Conservation (phyloP, 148 eudicot species). For the Euryodendron excelsum region DNA sequence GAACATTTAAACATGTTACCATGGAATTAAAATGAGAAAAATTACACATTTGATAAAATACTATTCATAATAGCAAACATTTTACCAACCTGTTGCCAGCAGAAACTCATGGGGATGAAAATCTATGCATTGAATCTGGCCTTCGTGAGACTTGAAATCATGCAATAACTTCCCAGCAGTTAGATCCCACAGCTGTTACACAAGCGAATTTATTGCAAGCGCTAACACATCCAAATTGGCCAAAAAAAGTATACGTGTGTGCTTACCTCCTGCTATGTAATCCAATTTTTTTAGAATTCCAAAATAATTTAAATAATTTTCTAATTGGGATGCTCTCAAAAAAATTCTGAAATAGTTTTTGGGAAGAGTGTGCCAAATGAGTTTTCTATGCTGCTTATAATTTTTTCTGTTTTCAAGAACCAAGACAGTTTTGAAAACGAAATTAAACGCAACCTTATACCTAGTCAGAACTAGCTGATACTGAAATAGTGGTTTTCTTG, state of each 20-base stretch:
- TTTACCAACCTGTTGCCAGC: conserved; percentile 86
- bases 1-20: conserved; percentile 2
- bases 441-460: not conserved
- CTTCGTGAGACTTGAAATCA: conserved; percentile 93
- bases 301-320: too few relatives aligned
- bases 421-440: too few relatives aligned
- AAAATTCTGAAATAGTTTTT: too few relatives aligned
- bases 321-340: too few relatives aligned
- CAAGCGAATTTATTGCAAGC: conserved; percentile 16
- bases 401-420: too few relatives aligned
- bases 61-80: too few relatives aligned
- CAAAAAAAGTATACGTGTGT: not conserved
- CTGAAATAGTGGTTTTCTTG: not conserved
- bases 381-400: too few relatives aligned
- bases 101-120: conserved; percentile 99
- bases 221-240: not conserved
- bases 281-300: too few relatives aligned
- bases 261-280: not conserved
- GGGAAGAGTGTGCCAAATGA: too few relatives aligned
- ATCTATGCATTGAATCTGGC: conserved; percentile 92
- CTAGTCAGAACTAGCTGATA: not conserved
- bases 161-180: conserved; percentile 97
- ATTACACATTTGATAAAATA: not conserved
- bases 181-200: conserved; percentile 89
- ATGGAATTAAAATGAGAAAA: not conserved